Evolutionary conservation across 2,329 filamentous ascomycete genomes (phyloP).

Genomic region (Claviceps paspali): DNA sequence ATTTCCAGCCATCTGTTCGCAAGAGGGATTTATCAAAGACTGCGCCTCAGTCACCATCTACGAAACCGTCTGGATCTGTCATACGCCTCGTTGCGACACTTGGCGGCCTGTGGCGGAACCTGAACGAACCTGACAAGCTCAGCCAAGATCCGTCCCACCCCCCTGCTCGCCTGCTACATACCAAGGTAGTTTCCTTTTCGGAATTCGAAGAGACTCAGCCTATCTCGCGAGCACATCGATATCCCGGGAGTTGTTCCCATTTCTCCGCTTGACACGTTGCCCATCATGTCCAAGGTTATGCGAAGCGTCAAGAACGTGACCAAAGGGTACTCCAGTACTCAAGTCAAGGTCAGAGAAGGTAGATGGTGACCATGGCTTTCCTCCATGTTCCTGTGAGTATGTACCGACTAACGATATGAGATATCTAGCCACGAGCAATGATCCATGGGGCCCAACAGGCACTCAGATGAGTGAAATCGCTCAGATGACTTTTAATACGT

Average conservation of each 20-base stretch:
- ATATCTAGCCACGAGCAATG: conserved; percentile 83
- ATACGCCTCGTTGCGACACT: neutral
- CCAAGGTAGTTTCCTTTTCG: neutral
- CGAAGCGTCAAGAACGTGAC: conserved; percentile 98
- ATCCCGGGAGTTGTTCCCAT: neutral
- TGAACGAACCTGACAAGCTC: neutral
- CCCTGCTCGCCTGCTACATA: neutral
- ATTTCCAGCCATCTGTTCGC: neutral
- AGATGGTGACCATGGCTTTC: conserved; percentile 8
- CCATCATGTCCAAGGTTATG: conserved; percentile 86
- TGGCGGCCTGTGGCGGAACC: neutral
- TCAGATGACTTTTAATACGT: conserved; percentile 91
- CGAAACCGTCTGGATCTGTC: neutral
- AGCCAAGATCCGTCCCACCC: neutral
- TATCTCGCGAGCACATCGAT: neutral
- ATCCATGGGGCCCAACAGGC: conserved; percentile 94
- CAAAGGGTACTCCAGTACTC: conserved; percentile 90
- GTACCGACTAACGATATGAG: conserved; percentile 8
- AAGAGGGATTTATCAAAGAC: neutral
- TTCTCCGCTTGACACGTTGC: conserved; percentile 9
- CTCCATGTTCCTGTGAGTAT: neutral
- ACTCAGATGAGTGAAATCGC: conserved; percentile 99
- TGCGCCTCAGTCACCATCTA: neutral
- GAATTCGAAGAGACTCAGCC: too few relatives aligned
- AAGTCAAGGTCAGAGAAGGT: conserved; percentile 99